Base-by-base conservation (phyloP, 345 rosid species). In the Boechera retrofracta region DNA sequence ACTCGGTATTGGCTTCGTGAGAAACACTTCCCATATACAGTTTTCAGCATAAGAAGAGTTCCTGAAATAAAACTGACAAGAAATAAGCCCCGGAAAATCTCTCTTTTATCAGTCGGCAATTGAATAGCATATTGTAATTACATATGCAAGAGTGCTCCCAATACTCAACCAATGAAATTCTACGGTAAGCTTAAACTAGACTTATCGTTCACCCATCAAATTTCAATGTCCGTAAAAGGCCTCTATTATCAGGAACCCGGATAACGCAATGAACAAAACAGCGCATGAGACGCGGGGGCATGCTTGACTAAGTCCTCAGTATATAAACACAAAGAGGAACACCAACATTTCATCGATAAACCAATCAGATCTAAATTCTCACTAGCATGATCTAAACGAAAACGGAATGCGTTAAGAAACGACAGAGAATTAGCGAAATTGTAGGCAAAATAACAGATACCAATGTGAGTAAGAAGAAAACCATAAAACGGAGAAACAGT, bases 41-140 rank as follows among this genome's bases (percentile, higher is more conserved):
- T 26, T 53, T 53, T 26, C 55, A 45, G 9, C 24, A 28, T 8
- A 41, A 44, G 9, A 10, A 3, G 13, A 5, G 58, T 31, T 66
- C 32, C 71, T 66, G 71, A 66, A 48, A 66, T 11, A 38, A 66
- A 48, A 66, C 8, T 21, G 16, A 47, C 48, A 33, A 66, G 32
- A 18, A n/a, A 11, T n/a, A 5, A 66, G 16, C 29, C 42, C 31
- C 16, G 28, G 64, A 35, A 35, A 39, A 10, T 16, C n/a, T 54
- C 59, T 54, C 59, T 33, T 54, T 12, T 28, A 28, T 28, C 7
- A 29, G 26, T 26, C 4, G 31, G 15, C 60, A 55, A 12, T 12
- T 15, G 5, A 24, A 24, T 24, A 48, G 39, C 39, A 36, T 1
- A 36, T 0, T 36, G 39, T 6, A 49, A 49, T 9, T 49, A 49